phyloP scores from a whole-genome alignment of 2,329 filamentous ascomycete species.

The Pseudogymnoascus sp. region DNA sequence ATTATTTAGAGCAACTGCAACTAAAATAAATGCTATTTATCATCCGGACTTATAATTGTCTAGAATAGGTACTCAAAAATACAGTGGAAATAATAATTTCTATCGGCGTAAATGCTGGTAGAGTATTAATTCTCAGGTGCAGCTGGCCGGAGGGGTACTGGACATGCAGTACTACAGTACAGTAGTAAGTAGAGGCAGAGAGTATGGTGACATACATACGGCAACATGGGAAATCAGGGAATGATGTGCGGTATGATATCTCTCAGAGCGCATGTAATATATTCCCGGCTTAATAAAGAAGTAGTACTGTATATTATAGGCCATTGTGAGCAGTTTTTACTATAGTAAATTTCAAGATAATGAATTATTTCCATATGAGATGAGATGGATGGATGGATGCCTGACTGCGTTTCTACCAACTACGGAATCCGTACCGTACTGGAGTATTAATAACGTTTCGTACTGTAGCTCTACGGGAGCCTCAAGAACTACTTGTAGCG shows the following conservation, averaged over 20 bases:
- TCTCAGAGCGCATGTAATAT: neutral
- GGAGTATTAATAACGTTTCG: neutral
- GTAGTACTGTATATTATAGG: neutral
- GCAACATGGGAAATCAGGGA: neutral
- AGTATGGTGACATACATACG: neutral
- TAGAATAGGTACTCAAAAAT: neutral
- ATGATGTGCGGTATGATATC: neutral
- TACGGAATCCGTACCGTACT: neutral
- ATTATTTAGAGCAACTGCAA: neutral
- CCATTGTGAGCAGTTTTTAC: neutral
- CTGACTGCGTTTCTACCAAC: neutral
- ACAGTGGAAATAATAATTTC: neutral
- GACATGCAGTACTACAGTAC: neutral
- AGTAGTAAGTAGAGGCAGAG: neutral
- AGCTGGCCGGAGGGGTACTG: neutral
- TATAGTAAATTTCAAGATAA: neutral
- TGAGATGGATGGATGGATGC: neutral
- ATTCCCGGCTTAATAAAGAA: neutral
- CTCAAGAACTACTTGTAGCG: constrained; percentile 7
- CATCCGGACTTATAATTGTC: neutral
- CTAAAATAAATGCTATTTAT: neutral
- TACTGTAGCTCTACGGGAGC: neutral
- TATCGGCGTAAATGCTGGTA: neutral
- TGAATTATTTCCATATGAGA: neutral
- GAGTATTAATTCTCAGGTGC: neutral